Evolutionary conservation across 805 yeast genomes (phyloP), one percentile per base, ranked within the genome.

Genomic region (Isabelozyma rhagii): DNA sequence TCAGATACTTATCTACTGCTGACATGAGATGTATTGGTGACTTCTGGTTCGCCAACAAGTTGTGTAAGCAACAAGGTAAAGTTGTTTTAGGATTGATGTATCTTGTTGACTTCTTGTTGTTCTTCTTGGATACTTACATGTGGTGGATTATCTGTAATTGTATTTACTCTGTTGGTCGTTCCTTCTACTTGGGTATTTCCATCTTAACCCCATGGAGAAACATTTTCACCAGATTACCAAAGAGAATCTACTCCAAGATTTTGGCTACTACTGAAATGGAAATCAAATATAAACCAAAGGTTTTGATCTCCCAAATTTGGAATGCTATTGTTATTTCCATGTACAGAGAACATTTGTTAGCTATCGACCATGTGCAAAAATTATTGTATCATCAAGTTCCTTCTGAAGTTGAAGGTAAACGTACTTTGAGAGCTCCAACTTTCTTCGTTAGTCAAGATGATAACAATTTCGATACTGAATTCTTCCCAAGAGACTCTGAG

Each of bases 191-290:
- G 72, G 99, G 99, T 87, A 92, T 94, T 62, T 94, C 99, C 43
- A 93, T 94, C 58, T 84, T 92, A 79, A 94, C 99, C 41, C 99
- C 99, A 55, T 94, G 99, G 99, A 89, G 98, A 83, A 94, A 96
- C 71, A 92, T 94, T 61, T 94, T 93, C 80, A 85, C 97, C 48
- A 86, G 99, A 74, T 78, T 94, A 68, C 99, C 99, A 68, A 94
- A 94, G 85, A 90, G 99, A 84, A 90, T 94, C 59, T 96, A 94
- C 80, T 90, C 97, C 49, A 94, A 94, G 83, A 86, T 94, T 58
- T 82, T 94, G 74, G 98, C 98, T 44, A 94, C 99, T 38, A 89
- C 97, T 58, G 98, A 94, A 70, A 93, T 96, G 99, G 98, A 94
- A 77, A 90, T 93, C 68, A 93, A 94, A 78, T 94, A 94, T 77